A percentile compares a stretch with the other conserved stretches of the same genome.
Conservation (phyloP, 208 protist genomes). For the Leishmania guyanensis region DNA sequence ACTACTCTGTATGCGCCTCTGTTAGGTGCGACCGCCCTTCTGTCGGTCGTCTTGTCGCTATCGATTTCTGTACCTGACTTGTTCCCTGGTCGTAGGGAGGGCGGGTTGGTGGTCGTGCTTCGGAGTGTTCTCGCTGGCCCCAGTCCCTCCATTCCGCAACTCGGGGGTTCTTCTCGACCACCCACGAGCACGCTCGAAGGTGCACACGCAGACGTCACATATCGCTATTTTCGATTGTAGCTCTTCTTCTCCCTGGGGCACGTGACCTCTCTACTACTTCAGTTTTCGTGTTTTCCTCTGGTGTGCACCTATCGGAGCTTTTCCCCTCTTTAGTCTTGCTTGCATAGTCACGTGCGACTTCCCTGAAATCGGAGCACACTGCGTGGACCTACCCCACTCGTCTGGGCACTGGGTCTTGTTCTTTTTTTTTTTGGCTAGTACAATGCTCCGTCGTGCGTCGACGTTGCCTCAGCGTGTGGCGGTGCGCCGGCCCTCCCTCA, state of each 20-base stretch:
- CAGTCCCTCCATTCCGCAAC: neutral
- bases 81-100: neutral
- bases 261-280: neutral
- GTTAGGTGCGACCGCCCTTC: neutral
- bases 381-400: neutral
- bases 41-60: neutral
- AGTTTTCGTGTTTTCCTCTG: neutral
- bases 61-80: neutral
- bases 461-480: neutral
- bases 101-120: no score
- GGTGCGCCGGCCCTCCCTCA: neutral
- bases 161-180: neutral
- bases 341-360: neutral
- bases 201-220: neutral
- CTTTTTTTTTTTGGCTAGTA: neutral
- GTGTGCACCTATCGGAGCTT: neutral
- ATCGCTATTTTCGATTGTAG: neutral
- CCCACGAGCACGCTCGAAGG: neutral
- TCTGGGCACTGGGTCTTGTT: neutral
- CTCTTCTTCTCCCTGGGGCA: neutral
- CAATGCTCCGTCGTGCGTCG: conserved; percentile 1
- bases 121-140: neutral
- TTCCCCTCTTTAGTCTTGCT: no score
- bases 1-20: neutral
- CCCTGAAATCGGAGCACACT: neutral